Evolutionary conservation across 2,329 filamentous ascomycete genomes (phyloP).

Genomic region (Massarina eburnea): DNA sequence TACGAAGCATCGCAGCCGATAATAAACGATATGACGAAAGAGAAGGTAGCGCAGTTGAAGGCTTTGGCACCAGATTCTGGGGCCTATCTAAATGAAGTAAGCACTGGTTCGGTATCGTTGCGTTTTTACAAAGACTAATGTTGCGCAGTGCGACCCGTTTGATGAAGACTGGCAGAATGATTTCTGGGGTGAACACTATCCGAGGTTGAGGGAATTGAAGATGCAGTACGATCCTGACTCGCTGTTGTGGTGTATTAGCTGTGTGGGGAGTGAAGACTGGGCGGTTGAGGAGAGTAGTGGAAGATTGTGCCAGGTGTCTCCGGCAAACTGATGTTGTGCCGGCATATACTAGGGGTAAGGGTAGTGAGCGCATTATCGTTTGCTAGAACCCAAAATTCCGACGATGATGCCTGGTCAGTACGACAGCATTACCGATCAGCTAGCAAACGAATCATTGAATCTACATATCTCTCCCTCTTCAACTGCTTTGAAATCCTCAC

Average conservation of each 20-base stretch:
- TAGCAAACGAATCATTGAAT: no score
- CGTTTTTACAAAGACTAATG: background rate
- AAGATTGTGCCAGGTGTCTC: background rate
- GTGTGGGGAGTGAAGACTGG: constrained; percentile 5
- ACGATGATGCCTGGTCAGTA: no score
- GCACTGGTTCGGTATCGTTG: background rate
- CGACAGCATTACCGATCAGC: no score
- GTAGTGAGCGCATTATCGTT: no score
- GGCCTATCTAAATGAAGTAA: constrained; percentile 10
- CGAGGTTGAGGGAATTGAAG: constrained; percentile 7
- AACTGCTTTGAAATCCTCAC: no score
- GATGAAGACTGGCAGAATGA: constrained; percentile 12
- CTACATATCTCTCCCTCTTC: no score
- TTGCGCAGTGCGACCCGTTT: constrained; percentile 5
- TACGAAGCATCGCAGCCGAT: no score
- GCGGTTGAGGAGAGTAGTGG: background rate
- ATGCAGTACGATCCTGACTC: constrained; percentile 11
- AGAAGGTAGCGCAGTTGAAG: no score
- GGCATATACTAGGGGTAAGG: no score
- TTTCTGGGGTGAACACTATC: constrained; percentile 15
- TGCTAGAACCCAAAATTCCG: no score
- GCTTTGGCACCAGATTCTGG: no score
- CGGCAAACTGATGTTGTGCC: background rate
- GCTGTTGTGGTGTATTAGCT: constrained; percentile 9
- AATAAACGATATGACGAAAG: no score